A percentile compares a stretch with the other conserved stretches of the same genome.
phyloP scores from a whole-genome alignment of 345 rosid genomes.

The Anastatica hierochuntica region DNA sequence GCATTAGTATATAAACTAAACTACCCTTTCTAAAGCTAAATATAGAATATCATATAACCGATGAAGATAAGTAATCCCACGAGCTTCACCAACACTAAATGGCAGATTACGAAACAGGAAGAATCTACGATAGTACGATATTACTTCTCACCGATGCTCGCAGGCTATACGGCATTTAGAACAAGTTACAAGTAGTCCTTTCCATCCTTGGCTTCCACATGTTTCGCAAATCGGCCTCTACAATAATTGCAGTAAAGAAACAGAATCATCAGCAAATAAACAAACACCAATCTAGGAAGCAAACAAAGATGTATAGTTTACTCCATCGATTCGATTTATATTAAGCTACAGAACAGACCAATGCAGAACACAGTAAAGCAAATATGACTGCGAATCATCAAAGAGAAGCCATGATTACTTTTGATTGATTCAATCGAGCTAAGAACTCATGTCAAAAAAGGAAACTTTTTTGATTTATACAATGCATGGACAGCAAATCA shows the following conservation, averaged over 20 bases:
- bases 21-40: not conserved
- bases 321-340: not conserved
- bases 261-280: constrained; percentile 15
- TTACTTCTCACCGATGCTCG: not conserved
- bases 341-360: not conserved
- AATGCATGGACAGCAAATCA: too few species aligned
- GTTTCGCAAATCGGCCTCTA: constrained; percentile 32
- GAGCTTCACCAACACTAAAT: constrained; percentile 3
- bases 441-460: too few species aligned
- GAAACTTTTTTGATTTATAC: too few species aligned
- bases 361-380: not conserved
- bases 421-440: too few species aligned
- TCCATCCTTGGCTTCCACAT: constrained; percentile 37
- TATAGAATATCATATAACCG: not conserved
- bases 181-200: constrained; percentile 29
- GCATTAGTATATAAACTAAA: not conserved
- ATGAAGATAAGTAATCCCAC: not conserved
- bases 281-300: not conserved
- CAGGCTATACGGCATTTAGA: constrained; percentile 26
- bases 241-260: not conserved
- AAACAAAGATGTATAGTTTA: not conserved
- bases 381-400: not conserved
- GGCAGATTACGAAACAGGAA: not conserved
- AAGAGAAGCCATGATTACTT: too few species aligned
- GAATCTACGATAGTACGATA: not conserved